These are phyloP conservation scores for Thelonectria olida DNA, from an alignment of 2,329 filamentous ascomycete genomes.

Conservation along the genomic window DNA sequence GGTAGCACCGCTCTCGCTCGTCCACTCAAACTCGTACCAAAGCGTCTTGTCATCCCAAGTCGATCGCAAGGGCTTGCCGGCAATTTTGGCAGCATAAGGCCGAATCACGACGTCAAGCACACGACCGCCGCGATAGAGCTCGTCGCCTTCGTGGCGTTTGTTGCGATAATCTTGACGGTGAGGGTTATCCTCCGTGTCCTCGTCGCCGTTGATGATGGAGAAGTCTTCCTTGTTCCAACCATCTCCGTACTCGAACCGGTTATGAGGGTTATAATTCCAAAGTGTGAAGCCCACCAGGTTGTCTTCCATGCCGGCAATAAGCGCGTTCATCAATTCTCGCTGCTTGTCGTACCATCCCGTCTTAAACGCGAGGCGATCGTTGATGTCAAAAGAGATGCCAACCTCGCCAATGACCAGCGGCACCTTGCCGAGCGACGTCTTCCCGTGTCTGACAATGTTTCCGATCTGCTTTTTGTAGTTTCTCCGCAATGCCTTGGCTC, in stretches of 20 bases:
- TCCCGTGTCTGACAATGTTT: slow-evolving; percentile 47
- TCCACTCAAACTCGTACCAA: slow-evolving; percentile 48
- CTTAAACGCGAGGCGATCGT: slow-evolving; percentile 45
- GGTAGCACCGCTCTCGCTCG: slow-evolving; percentile 25
- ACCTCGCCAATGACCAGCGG: slow-evolving; percentile 52
- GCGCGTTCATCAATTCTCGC: slow-evolving; percentile 50
- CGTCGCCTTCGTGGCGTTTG: slow-evolving; percentile 41
- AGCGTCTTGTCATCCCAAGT: slow-evolving; percentile 47
- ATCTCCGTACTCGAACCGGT: slow-evolving; percentile 50
- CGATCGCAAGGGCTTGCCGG: slow-evolving; percentile 46
- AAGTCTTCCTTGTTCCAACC: slow-evolving; percentile 56
- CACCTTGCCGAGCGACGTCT: slow-evolving; percentile 43
- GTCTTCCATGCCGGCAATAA: slow-evolving; percentile 53
- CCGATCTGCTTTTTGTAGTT: slow-evolving; percentile 51
- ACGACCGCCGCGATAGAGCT: slow-evolving; percentile 50
- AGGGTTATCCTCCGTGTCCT: slow-evolving; percentile 37
- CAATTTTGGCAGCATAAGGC: slow-evolving; percentile 52
- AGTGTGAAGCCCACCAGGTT: slow-evolving; percentile 49
- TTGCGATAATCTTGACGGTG: slow-evolving; percentile 46
- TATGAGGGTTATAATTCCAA: slow-evolving; percentile 53
- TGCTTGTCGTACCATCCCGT: slow-evolving; percentile 52
- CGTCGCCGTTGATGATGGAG: slow-evolving; percentile 50
- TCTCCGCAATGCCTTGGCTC: slow-evolving; percentile 46
- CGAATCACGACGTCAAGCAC: slow-evolving; percentile 51
- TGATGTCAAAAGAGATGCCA: slow-evolving; percentile 53